These are phyloP conservation scores for Hypoxylon cercidicola DNA, from an alignment of 495 filamentous ascomycete species.

Conservation along the genomic window DNA sequence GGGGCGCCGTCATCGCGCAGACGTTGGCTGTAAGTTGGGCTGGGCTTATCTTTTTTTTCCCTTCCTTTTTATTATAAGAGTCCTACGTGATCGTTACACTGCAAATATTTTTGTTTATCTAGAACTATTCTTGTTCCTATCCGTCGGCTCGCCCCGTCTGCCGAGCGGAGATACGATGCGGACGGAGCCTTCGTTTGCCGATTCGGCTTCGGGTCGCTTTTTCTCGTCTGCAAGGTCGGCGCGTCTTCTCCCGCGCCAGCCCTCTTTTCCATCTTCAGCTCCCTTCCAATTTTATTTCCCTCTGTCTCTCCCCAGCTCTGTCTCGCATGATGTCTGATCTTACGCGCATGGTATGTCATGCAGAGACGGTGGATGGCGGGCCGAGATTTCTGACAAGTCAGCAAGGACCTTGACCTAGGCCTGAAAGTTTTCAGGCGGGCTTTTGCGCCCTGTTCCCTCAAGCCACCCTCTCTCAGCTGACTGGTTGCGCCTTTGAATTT, in stretches of 20 bases:
- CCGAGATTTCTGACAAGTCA: no score
- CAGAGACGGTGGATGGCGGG: no score
- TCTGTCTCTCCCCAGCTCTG: no score
- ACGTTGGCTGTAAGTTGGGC: constrained; percentile 66
- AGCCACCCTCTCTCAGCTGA: constrained; percentile 16
- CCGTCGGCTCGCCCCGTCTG: constrained; percentile 4
- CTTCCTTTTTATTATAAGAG: neutral
- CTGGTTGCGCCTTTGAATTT: neutral
- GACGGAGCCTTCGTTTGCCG: constrained; percentile 8
- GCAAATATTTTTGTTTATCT: neutral
- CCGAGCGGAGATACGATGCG: constrained; percentile 36
- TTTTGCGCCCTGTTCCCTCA: neutral
- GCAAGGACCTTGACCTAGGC: no score
- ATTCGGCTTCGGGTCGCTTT: constrained; percentile 19
- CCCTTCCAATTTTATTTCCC: no score
- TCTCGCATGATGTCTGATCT: no score
- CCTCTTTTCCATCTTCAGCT: neutral
- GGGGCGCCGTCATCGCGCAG: constrained; percentile 93
- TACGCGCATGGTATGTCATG: no score
- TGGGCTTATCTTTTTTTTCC: neutral
- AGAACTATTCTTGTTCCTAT: neutral
- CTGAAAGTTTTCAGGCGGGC: neutral
- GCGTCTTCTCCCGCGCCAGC: constrained; percentile 10
- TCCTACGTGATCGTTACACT: constrained; percentile 15
- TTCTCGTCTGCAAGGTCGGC: neutral